Base-by-base conservation (phyloP, 768 basidiomycete species). In the Kwoniella sp. region DNA sequence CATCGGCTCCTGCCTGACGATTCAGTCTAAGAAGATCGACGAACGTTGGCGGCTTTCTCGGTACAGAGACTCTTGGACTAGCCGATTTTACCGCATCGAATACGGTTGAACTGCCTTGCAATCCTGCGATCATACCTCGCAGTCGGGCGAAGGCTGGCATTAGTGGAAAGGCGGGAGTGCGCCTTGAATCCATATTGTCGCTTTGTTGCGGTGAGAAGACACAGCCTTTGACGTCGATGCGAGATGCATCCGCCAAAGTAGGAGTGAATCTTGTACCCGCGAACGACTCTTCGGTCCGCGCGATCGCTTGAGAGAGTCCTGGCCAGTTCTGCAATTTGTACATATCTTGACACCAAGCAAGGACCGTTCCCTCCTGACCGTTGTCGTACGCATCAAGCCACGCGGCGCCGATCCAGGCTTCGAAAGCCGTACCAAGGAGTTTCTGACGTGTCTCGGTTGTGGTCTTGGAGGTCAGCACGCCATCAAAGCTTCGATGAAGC, bases 381-480 rank as follows among this genome's bases (percentile, higher is more conserved):
- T 31, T 4, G 2, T 26, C n/a, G 22, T 26, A 54, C 20, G 61
- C 61, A 22, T 62, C 61, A 25, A 62, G 38, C 23, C 52, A 62
- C 30, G 41, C 52, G 3, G 61, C 61, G 11, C 52, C 61, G 30
- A 55, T 45, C 52, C 51, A 41, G 2, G 52, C 61, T 45, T 62
- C 61, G 11, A 62, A 41, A 9, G 53, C 61, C 15, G 47, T 26
- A 15, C 52, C 61, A 22, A 62, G 26, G 17, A 3, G 45, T 22
- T 58, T 61, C 45, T 48, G 28, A 13, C 25, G 26, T 23, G 28
- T 0, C 0, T 9, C 12, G 20, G 31, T 45, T 20, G 4, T 17
- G 50, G 29, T 20, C 20, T 15, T 17, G 31, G 29, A 2, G 11
- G 9, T 2, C 8, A 13, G 17, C 20, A n/a, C n/a, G 23, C 17